Base-by-base conservation (phyloP, 306 rosid species). In the Malus fusca region DNA sequence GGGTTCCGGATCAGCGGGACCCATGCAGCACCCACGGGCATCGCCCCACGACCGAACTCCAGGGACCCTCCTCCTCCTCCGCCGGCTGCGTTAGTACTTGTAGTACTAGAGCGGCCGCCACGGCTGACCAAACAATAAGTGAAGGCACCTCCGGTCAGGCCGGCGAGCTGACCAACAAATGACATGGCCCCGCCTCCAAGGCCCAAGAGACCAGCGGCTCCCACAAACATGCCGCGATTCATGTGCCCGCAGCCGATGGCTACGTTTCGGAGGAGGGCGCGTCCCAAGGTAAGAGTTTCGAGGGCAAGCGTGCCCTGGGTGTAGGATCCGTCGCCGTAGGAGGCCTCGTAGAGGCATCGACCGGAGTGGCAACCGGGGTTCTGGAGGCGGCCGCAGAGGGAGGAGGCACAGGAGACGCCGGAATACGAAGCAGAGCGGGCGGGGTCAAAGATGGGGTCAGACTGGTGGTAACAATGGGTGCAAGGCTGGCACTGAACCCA, bases 401-500 rank as follows among this genome's bases (percentile, higher is more conserved):
- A 0, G 44, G 97, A 90, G 78, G 84, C 61, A 66, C 98, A 93
- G 0, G 97, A 42, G n/a, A 93, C 85, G 1, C 89, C 87, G n/a
- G 85, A 1, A 46, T 66, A 93, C 2, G 98, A 87, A 1, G 92
- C 84, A 12, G 98, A 93, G 1, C 21, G 44, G 8, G 93, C 91
- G 23, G 98, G 98, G 79, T 93, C 89, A 71, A 91, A 93, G 6
- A 93, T 89, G 2, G 97, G 98, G 82, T 91, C 97, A 72, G 91
- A 79, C 66, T 93, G 98, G 33, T 77, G 93, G 78, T 91, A 93
- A 53, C 98, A 93, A 40, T 87, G 87, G 63, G 40, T 66, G 43
- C 98, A 93, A 15, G 98, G 98, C 64, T 88, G 86, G 63, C 98
- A 93, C 68, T 93, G 98, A 30, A 93, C 90, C 98, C 98, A 93